phyloP scores from a whole-genome alignment of 768 basidiomycete genomes.

The Podaxis pistillaris region DNA sequence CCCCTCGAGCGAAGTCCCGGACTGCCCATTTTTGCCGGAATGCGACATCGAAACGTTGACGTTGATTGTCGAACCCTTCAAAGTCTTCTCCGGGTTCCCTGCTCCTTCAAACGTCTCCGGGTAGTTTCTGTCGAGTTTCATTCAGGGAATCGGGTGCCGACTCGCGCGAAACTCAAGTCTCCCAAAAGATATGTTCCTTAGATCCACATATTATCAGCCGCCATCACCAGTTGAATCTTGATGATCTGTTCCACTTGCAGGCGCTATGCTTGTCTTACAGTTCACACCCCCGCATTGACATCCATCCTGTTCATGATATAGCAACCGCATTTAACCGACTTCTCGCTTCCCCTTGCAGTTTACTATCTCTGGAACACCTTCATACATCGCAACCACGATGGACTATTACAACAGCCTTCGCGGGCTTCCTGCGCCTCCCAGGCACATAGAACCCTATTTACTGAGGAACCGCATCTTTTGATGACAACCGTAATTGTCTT shows the following conservation, averaged over 20 bases:
- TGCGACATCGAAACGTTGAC: constrained; percentile 66
- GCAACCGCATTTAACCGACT: neutral
- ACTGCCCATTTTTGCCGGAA: constrained; percentile 56
- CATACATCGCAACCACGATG: neutral
- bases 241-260: neutral
- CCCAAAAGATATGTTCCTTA: neutral
- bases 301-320: neutral
- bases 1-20: constrained; percentile 78
- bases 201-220: neutral
- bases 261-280: neutral
- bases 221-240: neutral
- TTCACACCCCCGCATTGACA: neutral
- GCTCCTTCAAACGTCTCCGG: neutral
- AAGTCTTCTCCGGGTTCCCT: neutral
- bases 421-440: neutral
- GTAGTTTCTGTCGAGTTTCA: neutral
- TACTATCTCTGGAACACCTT: neutral
- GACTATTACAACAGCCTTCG: neutral
- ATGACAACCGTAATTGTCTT: neutral
- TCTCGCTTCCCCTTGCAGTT: neutral
- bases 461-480: neutral
- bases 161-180: neutral
- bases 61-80: constrained; percentile 16
- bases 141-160: neutral
- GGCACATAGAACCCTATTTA: too few relatives aligned